phyloP scores from a whole-genome alignment of 495 filamentous ascomycete species.

The Penicillium subrubescens region DNA sequence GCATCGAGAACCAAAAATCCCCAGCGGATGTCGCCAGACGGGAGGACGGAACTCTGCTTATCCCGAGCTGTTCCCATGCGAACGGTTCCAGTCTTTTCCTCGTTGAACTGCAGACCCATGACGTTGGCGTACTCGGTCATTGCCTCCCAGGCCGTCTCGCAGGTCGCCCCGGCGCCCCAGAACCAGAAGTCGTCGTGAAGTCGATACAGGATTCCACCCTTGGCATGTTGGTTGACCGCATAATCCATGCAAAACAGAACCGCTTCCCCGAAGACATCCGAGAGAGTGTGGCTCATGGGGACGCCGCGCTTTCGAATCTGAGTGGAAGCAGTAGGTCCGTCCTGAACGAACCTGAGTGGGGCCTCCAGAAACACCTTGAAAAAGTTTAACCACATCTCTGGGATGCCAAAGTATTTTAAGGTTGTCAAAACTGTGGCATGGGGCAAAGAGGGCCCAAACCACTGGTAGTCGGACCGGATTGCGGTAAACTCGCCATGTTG shows the following conservation, averaged over 20 bases:
- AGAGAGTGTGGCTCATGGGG: constrained; percentile 62
- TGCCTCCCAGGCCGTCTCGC: constrained; percentile 59
- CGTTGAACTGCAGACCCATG: constrained; percentile 60
- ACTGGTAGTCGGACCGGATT: constrained; percentile 63
- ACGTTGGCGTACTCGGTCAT: constrained; percentile 56
- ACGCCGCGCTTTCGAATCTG: constrained; percentile 57
- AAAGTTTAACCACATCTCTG: constrained; percentile 60
- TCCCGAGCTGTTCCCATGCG: constrained; percentile 26
- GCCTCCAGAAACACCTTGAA: constrained; percentile 62
- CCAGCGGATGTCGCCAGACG: constrained; percentile 64
- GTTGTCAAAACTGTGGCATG: constrained; percentile 60
- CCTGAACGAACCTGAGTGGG: constrained; percentile 60
- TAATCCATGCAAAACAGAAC: constrained; percentile 69
- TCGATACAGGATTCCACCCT: constrained; percentile 57
- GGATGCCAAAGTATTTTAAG: constrained; percentile 62
- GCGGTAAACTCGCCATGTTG: constrained; percentile 60
- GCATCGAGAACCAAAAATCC: constrained; percentile 64
- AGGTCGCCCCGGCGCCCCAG: constrained; percentile 58
- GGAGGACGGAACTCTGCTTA: constrained; percentile 27
- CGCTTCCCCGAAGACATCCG: constrained; percentile 60
- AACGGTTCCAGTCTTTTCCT: constrained; percentile 60
- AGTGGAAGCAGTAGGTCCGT: constrained; percentile 44
- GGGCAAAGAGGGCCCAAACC: constrained; percentile 61
- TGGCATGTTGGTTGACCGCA: constrained; percentile 60
- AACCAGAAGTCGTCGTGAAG: constrained; percentile 74